A percentile compares a stretch with the other conserved stretches of the same genome.
These are phyloP conservation scores for Erythrophleum fordii DNA, from an alignment of 306 rosid species.

Conservation along the genomic window DNA sequence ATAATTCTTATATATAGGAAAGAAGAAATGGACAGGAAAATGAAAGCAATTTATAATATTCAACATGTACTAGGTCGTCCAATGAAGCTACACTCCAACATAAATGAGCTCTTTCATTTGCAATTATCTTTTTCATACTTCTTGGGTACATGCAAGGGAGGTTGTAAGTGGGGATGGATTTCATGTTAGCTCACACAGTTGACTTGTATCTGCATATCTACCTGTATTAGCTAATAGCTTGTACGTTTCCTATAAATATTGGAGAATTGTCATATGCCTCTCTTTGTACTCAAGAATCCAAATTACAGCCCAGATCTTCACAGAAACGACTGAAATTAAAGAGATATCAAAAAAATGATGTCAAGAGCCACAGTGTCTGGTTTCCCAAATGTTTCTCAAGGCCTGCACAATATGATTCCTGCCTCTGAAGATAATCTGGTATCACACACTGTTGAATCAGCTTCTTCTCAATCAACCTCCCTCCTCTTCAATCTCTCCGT, in stretches of 20 bases:
- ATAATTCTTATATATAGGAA: background rate
- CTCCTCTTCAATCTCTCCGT: constrained; percentile 70
- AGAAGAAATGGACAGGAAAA: background rate
- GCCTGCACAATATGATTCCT: constrained; percentile 38
- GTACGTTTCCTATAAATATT: background rate
- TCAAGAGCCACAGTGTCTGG: constrained; percentile 39
- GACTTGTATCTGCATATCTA: constrained; percentile 46
- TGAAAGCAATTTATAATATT: background rate
- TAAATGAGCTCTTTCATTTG: background rate
- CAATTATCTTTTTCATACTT: constrained; percentile 1
- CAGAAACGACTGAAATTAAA: background rate
- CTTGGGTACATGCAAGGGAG: constrained; percentile 65
- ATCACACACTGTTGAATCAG: constrained; percentile 40
- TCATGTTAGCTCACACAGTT: constrained; percentile 39
- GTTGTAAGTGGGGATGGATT: constrained; percentile 70
- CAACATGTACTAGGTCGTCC: constrained; percentile 33
- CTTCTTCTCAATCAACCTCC: constrained; percentile 43
- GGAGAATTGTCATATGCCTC: background rate
- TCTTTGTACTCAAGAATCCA: background rate
- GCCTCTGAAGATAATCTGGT: constrained; percentile 32
- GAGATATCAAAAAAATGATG: constrained; percentile 36
- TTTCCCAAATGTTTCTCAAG: constrained; percentile 43
- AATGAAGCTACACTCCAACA: constrained; percentile 14
- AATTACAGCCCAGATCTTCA: background rate
- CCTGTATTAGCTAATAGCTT: background rate